A percentile compares a stretch with the other conserved stretches of the same genome.
Conservation (phyloP, 2,329 filamentous ascomycete genomes). For the Zymoseptoria brevis region DNA sequence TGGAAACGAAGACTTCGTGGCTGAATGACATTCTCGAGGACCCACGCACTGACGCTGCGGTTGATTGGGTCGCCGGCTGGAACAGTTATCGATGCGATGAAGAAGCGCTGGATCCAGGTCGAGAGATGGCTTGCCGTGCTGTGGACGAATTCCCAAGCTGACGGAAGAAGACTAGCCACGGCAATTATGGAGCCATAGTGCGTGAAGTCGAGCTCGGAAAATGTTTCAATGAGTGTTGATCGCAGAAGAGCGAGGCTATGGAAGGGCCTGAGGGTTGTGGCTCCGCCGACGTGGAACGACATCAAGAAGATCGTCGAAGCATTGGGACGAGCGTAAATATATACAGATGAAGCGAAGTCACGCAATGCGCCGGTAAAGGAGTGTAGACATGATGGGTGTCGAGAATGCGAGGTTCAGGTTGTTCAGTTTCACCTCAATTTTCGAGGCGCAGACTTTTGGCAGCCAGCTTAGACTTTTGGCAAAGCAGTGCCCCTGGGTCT, state of each 20-base stretch:
- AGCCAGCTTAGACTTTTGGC: not conserved
- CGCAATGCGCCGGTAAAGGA: not conserved
- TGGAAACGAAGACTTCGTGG: constrained; percentile 16
- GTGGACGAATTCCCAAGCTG: constrained; percentile 12
- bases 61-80: constrained; percentile 19
- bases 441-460: not conserved
- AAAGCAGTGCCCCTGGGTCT: not conserved
- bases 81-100: constrained; percentile 19
- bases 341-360: constrained; percentile 1
- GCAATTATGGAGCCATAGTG: constrained; percentile 21
- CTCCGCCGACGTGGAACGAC: constrained; percentile 15
- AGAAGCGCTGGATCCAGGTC: constrained; percentile 17
- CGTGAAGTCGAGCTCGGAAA: constrained; percentile 18
- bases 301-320: constrained; percentile 1
- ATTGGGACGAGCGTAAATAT: constrained; percentile 1
- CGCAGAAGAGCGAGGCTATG: constrained; percentile 12
- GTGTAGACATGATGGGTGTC: not conserved
- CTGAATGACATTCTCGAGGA: constrained; percentile 18
- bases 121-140: constrained; percentile 15
- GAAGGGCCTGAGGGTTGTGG: constrained; percentile 9
- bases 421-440: not conserved
- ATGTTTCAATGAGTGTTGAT: constrained; percentile 8
- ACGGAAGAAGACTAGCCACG: constrained; percentile 15
- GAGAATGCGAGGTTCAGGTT: not conserved
- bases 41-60: constrained; percentile 19